A percentile compares a stretch with the other conserved stretches of the same genome.
Conservation (phyloP, 345 rosid genomes). For the Melastoma malabathricum region DNA sequence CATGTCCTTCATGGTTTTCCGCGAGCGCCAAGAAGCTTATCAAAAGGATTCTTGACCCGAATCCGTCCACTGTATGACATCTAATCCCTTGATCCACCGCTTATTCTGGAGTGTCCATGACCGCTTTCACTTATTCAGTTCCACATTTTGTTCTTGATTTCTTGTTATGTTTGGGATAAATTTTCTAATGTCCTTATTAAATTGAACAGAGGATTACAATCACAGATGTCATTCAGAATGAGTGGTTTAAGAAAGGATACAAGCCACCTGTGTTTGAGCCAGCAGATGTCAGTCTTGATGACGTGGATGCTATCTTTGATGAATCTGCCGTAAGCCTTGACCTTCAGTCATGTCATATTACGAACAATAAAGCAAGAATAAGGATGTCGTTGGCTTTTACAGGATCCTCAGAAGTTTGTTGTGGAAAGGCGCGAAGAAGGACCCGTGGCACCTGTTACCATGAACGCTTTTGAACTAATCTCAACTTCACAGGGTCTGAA, state of each 20-base stretch:
- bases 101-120: background rate
- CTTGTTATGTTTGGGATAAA: background rate
- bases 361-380: constrained; percentile 9
- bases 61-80: constrained; percentile 56
- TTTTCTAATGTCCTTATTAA: constrained; percentile 11
- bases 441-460: constrained; percentile 51
- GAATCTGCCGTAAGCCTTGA: constrained; percentile 50
- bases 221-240: constrained; percentile 74
- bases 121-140: background rate
- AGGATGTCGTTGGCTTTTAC: constrained; percentile 3
- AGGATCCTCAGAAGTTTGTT: constrained; percentile 66
- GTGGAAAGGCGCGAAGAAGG: constrained; percentile 83
- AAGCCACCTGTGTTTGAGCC: constrained; percentile 74
- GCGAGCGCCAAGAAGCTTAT: constrained; percentile 87
- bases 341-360: background rate
- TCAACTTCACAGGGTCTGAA: constrained; percentile 95
- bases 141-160: constrained; percentile 4
- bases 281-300: constrained; percentile 63
- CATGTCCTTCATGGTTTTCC: constrained; percentile 93
- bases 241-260: constrained; percentile 98
- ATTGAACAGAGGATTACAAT: constrained; percentile 67
- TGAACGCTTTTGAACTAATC: constrained; percentile 99
- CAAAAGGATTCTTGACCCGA: constrained; percentile 82
- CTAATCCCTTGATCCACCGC: constrained; percentile 1
- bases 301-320: constrained; percentile 71